Conservation (phyloP, 2,329 filamentous ascomycete species). For the Penicillium vulpinum region DNA sequence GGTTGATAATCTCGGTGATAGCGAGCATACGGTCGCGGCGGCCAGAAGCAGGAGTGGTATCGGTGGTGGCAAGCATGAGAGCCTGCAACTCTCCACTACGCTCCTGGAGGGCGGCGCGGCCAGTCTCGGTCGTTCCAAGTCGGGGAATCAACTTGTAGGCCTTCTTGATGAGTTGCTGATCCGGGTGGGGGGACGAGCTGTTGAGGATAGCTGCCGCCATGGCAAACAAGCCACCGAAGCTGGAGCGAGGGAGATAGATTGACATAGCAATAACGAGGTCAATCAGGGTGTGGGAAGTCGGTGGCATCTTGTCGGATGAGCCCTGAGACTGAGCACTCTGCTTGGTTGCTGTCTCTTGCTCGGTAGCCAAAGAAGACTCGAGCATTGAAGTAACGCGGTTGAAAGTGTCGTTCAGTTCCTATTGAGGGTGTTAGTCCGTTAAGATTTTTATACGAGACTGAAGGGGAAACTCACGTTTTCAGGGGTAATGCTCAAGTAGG, state of each 20-base stretch:
- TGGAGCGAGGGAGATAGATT: constrained; percentile 83
- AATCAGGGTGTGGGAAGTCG: constrained; percentile 91
- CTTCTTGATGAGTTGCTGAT: constrained; percentile 96
- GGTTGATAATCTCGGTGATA: constrained; percentile 75
- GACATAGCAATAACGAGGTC: constrained; percentile 96
- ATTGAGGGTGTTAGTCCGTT: constrained; percentile 17
- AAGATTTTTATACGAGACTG: not conserved
- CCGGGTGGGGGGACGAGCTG: constrained; percentile 53
- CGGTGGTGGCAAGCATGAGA: constrained; percentile 74
- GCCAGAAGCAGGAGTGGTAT: constrained; percentile 83
- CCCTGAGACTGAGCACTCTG: constrained; percentile 64
- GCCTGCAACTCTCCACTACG: constrained; percentile 76
- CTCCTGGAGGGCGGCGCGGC: constrained; percentile 72
- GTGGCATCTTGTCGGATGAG: constrained; percentile 75
- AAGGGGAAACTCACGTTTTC: constrained; percentile 47
- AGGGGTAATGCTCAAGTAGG: constrained; percentile 86
- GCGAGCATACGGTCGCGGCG: constrained; percentile 83
- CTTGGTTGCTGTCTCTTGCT: constrained; percentile 64
- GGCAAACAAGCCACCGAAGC: constrained; percentile 80
- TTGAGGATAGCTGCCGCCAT: constrained; percentile 82
- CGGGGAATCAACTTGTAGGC: constrained; percentile 97
- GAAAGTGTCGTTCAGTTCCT: constrained; percentile 85
- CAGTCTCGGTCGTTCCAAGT: constrained; percentile 76
- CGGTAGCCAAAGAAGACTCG: constrained; percentile 64
- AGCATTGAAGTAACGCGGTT: constrained; percentile 82